Evolutionary conservation across 129 eudicot genomes (phyloP), one percentile per base, ranked within the genome.

Genomic region (Ambrosia trifida): DNA sequence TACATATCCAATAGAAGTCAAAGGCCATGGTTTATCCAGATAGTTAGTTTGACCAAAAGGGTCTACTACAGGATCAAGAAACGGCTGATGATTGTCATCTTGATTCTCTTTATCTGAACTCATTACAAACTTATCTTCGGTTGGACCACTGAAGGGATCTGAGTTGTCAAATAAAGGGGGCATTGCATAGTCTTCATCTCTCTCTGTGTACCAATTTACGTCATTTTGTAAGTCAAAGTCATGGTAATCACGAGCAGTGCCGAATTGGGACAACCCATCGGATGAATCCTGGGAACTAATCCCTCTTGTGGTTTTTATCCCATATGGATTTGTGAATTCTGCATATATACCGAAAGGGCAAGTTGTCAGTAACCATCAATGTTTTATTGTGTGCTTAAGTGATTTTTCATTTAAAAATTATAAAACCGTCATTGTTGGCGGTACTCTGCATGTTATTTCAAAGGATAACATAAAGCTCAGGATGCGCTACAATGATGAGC

Each of bases 301-400:
- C 36, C 76, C 70, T 63, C 87, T 63, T 14, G 79, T 68, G 13
- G 89, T 83, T 24, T 45, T 81, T 76, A 73, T 73, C 52, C 96
- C 99, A 67, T 90, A 94, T 10, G 99, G 97, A 81, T 90, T 94
- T 38, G 89, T 85, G 75, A 94, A 94, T n/a, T 94, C 99, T 94
- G 89, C 81, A 78, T 20, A 68, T 70, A 59, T 3, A 68, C 44
- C 52, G 13, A 59, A 59, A 59, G 20, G 61, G 14, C 60, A 66
- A 38, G 30, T 30, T 38, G 68, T 77, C 66, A 69, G 50, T 10
- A 38, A 32, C 18, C 70, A 68, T 11, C 40, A 35, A 58, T 59
- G 5, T 67, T 14, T 33, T n/a, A n/a, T 12, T 6, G 5, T 19
- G 4, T 59, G 75, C 24, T 71, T 56, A 9, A 57, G 2, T 44